These are phyloP conservation scores for Peronospora farinosa DNA, from an alignment of 352 stramenopile genomes.

Conservation along the genomic window DNA sequence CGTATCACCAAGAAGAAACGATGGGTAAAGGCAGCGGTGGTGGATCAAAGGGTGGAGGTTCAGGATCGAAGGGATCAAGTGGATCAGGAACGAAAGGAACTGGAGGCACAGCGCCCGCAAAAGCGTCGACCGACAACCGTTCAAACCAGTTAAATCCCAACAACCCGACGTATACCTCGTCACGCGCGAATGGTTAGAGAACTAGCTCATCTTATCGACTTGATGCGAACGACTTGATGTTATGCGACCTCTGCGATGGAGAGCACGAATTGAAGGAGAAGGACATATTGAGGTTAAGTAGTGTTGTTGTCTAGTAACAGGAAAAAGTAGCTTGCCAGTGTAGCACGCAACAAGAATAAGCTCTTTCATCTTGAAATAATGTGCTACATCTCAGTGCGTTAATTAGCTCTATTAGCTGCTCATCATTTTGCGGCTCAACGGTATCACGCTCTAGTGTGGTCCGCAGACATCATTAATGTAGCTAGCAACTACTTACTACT, in stretches of 20 bases:
- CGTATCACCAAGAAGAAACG: neutral
- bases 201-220: neutral
- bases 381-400: neutral
- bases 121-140: constrained; percentile 29
- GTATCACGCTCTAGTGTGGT: no score
- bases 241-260: neutral
- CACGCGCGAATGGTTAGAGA: constrained; percentile 14
- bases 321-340: neutral
- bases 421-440: no score
- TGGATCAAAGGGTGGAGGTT: constrained; percentile 11
- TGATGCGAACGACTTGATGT: no score
- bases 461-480: no score
- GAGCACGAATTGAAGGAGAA: neutral
- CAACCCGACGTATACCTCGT: constrained; percentile 29
- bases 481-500: no score
- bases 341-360: neutral
- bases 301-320: neutral
- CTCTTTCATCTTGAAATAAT: neutral
- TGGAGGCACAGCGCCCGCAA: constrained; percentile 5
- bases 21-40: constrained; percentile 19
- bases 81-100: constrained; percentile 4
- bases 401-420: no score
- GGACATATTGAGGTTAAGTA: neutral
- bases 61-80: constrained; percentile 6
- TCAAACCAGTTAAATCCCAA: constrained; percentile 42